These are phyloP conservation scores for Aspergillus hancockii DNA, from an alignment of 495 filamentous ascomycete genomes.

Conservation along the genomic window DNA sequence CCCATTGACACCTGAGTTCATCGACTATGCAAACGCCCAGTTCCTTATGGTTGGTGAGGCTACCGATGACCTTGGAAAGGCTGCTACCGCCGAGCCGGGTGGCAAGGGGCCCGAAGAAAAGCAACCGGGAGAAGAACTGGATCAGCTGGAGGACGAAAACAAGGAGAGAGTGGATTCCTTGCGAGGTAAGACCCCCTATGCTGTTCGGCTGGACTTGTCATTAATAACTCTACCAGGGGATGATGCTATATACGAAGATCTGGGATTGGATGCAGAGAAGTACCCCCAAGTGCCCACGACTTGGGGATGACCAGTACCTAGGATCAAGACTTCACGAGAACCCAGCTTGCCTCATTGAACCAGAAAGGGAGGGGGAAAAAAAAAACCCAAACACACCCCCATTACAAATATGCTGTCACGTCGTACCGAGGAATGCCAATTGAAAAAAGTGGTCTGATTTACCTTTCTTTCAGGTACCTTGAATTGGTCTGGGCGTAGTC, in stretches of 20 bases:
- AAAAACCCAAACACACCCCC: no score
- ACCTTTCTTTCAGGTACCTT: no score
- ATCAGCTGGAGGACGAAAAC: constrained; percentile 63
- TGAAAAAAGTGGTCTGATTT: no score
- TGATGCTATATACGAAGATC: constrained; percentile 54
- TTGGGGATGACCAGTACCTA: constrained; percentile 37
- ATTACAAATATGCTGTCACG: no score
- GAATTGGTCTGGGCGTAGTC: no score
- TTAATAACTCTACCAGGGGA: constrained; percentile 37
- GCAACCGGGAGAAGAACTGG: constrained; percentile 59
- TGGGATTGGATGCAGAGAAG: constrained; percentile 52
- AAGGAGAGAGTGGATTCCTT: constrained; percentile 58
- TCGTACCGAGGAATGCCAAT: no score
- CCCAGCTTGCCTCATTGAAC: not conserved
- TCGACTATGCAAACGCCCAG: constrained; percentile 79
- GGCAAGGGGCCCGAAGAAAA: constrained; percentile 60
- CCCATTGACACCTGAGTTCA: constrained; percentile 69
- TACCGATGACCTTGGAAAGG: constrained; percentile 59
- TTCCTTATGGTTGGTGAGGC: constrained; percentile 80
- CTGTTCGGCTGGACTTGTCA: constrained; percentile 1
- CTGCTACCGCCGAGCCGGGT: constrained; percentile 57
- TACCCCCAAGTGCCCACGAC: constrained; percentile 51
- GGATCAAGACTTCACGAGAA: not conserved
- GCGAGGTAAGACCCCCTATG: constrained; percentile 40
- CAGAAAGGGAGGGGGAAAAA: not conserved